Percentiles rank a stretch among this genome's conserved stretches.
phyloP scores from a whole-genome alignment of 2,329 filamentous ascomycete species.

The Ceratocystiopsis sp. region DNA sequence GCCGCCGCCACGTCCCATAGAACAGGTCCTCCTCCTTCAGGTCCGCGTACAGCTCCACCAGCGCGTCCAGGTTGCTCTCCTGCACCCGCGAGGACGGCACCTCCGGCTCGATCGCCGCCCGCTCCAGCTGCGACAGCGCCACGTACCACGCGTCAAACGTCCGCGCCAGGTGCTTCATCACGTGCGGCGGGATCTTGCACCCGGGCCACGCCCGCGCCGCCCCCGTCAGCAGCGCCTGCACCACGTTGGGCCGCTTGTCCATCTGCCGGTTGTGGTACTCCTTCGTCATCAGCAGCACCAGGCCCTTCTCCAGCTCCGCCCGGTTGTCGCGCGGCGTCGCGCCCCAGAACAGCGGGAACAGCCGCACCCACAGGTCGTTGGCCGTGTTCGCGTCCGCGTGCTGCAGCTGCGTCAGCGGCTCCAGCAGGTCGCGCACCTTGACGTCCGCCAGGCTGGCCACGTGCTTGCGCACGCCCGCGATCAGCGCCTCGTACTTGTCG shows the following conservation, averaged over 20 bases:
- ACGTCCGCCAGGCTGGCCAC: constrained; percentile 69
- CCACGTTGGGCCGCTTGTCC: constrained; percentile 87
- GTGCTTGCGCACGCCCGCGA: constrained; percentile 68
- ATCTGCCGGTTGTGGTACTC: constrained; percentile 92
- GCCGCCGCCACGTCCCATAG: constrained; percentile 88
- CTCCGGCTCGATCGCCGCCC: constrained; percentile 67
- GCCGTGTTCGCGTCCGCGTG: constrained; percentile 71
- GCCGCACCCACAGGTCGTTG: constrained; percentile 74
- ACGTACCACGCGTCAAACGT: constrained; percentile 97
- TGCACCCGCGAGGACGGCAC: constrained; percentile 70
- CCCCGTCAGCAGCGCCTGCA: constrained; percentile 80
- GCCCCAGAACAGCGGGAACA: constrained; percentile 92
- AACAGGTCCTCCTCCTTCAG: constrained; percentile 94
- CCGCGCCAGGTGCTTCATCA: constrained; percentile 85
- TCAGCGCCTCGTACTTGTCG: constrained; percentile 63
- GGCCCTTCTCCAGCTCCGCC: constrained; percentile 72
- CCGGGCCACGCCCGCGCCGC: constrained; percentile 69
- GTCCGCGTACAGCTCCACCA: constrained; percentile 83
- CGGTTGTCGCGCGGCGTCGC: constrained; percentile 76
- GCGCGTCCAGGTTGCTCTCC: constrained; percentile 87
- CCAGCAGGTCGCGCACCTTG: constrained; percentile 72
- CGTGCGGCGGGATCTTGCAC: constrained; percentile 86
- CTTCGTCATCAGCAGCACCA: constrained; percentile 81
- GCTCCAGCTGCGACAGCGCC: constrained; percentile 78
- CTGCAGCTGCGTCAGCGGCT: constrained; percentile 81